These are phyloP conservation scores for Neofusicoccum parvum DNA, from an alignment of 2,329 filamentous ascomycete species.

Conservation along the genomic window DNA sequence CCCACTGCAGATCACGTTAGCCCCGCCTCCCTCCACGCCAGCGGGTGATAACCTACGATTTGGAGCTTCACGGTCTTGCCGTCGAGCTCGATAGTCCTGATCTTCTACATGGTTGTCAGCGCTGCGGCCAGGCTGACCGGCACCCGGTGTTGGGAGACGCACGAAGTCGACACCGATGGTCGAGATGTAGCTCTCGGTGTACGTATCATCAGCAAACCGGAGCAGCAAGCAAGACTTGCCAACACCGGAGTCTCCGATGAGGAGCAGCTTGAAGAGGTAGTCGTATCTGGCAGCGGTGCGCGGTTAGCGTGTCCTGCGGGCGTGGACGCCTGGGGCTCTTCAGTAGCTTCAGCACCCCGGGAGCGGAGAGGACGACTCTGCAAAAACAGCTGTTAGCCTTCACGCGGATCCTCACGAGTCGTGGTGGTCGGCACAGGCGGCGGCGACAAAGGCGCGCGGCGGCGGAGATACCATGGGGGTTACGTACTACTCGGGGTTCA, in stretches of 20 bases:
- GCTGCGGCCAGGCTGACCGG: constrained; percentile 21
- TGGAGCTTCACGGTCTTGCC: constrained; percentile 99
- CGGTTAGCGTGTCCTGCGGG: constrained; percentile 14
- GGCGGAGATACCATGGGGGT: constrained; percentile 26
- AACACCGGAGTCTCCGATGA: constrained; percentile 99
- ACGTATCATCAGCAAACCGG: constrained; percentile 98
- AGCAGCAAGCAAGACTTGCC: constrained; percentile 99
- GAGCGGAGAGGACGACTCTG: constrained; percentile 7
- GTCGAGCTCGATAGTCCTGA: constrained; percentile 98
- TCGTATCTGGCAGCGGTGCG: constrained; percentile 76
- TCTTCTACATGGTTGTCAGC: constrained; percentile 71
- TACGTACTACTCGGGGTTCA: constrained; percentile 93
- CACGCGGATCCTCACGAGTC: background rate
- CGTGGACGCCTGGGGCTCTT: constrained; percentile 6
- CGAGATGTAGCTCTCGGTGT: constrained; percentile 99
- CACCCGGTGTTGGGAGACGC: constrained; percentile 47
- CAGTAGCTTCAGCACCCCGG: constrained; percentile 2
- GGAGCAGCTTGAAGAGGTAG: constrained; percentile 99
- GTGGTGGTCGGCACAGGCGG: background rate
- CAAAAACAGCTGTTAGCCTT: constrained; percentile 8
- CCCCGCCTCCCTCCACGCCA: constrained; percentile 12
- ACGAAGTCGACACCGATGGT: constrained; percentile 99
- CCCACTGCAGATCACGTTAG: constrained; percentile 69
- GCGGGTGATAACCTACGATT: constrained; percentile 69
- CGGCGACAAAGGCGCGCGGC: constrained; percentile 21